Conservation (phyloP, 2,329 filamentous ascomycete genomes). For the Penicillium sumatraense region DNA sequence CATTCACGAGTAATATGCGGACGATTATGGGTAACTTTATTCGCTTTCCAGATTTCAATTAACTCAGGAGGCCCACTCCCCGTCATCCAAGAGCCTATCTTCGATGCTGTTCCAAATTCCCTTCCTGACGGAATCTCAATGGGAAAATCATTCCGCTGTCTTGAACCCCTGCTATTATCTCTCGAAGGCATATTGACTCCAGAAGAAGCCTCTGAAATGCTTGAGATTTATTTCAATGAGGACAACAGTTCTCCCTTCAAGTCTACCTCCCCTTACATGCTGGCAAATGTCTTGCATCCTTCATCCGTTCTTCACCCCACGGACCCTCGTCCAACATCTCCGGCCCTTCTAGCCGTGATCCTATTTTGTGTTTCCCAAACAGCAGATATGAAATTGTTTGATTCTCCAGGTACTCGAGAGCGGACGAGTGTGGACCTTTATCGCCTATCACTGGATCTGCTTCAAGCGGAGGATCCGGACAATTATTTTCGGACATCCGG, state of each 20-base stretch:
- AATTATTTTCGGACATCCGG: constrained; percentile 23
- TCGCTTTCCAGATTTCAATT: constrained; percentile 3
- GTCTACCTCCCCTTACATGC: constrained; percentile 54
- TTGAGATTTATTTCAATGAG: constrained; percentile 55
- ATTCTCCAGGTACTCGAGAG: constrained; percentile 47
- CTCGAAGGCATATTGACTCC: constrained; percentile 46
- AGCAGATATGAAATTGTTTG: constrained; percentile 50
- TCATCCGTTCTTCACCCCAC: constrained; percentile 48
- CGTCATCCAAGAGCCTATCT: constrained; percentile 5
- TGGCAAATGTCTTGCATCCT: constrained; percentile 53
- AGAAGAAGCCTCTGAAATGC: constrained; percentile 50
- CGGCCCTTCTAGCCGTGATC: constrained; percentile 53
- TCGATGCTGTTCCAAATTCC: constrained; percentile 18
- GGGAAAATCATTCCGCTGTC: constrained; percentile 41
- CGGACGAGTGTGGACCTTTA: constrained; percentile 35
- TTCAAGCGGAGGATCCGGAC: constrained; percentile 32
- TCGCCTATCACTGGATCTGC: constrained; percentile 40
- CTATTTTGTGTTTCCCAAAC: constrained; percentile 56
- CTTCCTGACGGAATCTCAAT: not conserved
- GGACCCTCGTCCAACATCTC: constrained; percentile 48
- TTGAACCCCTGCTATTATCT: constrained; percentile 47
- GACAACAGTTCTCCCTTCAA: constrained; percentile 51
- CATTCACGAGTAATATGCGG: no score
- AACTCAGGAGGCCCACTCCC: constrained; percentile 1
- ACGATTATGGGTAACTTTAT: not conserved